These are phyloP conservation scores for Trichoderma sp. DNA, from an alignment of 2,329 filamentous ascomycete species.

Conservation along the genomic window DNA sequence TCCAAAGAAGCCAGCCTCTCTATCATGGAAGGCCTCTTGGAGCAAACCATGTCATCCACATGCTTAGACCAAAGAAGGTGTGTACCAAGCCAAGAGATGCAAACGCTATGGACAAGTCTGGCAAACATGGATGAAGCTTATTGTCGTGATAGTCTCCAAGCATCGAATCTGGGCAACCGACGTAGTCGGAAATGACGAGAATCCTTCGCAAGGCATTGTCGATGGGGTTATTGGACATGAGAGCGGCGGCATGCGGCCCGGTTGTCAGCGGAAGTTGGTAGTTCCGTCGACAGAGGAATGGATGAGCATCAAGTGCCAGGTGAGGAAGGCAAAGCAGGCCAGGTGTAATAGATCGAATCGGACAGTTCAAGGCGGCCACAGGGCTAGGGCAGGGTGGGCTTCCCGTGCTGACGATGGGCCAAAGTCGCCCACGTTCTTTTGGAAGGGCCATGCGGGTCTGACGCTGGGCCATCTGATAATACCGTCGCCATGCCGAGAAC, in stretches of 20 bases:
- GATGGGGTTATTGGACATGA: background rate
- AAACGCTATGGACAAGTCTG: background rate
- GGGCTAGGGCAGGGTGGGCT: conserved; percentile 11
- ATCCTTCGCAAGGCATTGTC: conserved; percentile 24
- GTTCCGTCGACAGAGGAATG: conserved; percentile 13
- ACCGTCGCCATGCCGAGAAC: background rate
- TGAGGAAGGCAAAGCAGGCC: background rate
- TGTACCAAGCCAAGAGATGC: background rate
- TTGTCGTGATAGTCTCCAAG: conserved; percentile 10
- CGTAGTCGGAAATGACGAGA: background rate
- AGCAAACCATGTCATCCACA: conserved; percentile 7
- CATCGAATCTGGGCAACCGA: background rate
- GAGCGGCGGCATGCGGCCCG: conserved; percentile 4
- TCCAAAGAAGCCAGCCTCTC: background rate
- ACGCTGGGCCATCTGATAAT: conserved; percentile 7
- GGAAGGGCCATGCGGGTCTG: background rate
- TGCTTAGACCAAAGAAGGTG: background rate
- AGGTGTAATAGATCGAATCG: background rate
- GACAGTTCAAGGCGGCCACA: background rate
- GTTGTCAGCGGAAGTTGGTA: conserved; percentile 14
- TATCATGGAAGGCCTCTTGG: background rate
- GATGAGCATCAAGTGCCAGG: background rate
- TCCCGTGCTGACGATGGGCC: conserved; percentile 16
- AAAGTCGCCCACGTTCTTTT: conserved; percentile 7
- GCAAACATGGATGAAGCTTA: conserved; percentile 26